phyloP scores from a whole-genome alignment of 1,139 yeast genomes.

The Geotrichum cucujoidarum region DNA sequence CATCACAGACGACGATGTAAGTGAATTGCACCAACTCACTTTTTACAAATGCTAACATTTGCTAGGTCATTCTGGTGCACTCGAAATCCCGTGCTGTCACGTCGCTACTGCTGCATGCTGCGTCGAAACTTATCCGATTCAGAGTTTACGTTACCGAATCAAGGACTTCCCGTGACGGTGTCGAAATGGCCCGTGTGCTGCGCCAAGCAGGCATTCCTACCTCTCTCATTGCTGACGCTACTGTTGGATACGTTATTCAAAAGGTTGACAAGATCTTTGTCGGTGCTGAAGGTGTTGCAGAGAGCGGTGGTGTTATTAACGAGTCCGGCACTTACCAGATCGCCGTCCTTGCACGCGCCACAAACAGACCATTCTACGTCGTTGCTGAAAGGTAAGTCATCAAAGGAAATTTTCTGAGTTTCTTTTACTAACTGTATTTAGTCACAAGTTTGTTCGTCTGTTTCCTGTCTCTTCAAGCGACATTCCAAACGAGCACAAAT shows the following conservation, averaged over 20 bases:
- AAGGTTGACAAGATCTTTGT: conserved; percentile 89
- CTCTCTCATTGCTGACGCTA: conserved; percentile 83
- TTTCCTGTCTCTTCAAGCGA: conserved; percentile 94
- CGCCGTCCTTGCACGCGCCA: conserved; percentile 85
- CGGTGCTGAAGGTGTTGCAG: conserved; percentile 99
- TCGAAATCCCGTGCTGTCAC: conserved; percentile 89
- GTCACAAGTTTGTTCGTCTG: conserved; percentile 93
- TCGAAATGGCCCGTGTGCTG: conserved; percentile 63
- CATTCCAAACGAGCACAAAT: conserved; percentile 56
- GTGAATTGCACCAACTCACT: conserved; percentile 24
- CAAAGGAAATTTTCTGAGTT: no score
- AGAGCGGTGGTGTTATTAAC: conserved; percentile 95
- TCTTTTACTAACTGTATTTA: conserved; percentile 2
- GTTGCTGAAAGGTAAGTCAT: conserved; percentile 56
- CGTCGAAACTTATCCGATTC: conserved; percentile 69
- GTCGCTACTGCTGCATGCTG: conserved; percentile 70
- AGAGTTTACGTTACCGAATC: conserved; percentile 91
- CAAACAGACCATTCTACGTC: conserved; percentile 90
- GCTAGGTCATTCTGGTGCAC: conserved; percentile 62
- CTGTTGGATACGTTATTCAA: conserved; percentile 89
- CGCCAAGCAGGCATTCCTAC: conserved; percentile 84
- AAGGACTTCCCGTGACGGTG: conserved; percentile 79
- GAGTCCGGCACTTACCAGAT: conserved; percentile 94
- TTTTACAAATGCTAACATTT: conserved; percentile 8
- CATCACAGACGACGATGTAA: conserved; percentile 81